Conservation (phyloP, 106 monocot species). For the Xerophyta viscosa region DNA sequence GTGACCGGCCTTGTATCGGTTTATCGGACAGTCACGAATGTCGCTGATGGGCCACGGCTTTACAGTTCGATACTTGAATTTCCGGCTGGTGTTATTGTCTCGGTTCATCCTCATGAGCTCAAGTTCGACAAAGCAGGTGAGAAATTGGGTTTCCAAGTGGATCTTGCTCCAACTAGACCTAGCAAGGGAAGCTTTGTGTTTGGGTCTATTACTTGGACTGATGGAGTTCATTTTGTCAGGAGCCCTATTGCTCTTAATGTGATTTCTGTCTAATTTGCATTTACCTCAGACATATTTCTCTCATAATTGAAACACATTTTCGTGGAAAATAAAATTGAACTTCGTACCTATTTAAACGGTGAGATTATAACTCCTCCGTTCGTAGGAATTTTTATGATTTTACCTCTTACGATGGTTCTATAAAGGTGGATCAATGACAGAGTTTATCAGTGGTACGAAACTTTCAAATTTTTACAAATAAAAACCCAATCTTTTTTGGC, state of each 20-base stretch:
- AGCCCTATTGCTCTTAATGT: conserved; percentile 1
- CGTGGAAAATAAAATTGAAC: too few relatives aligned
- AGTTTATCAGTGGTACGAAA: too few relatives aligned
- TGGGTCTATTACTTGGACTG: not conserved
- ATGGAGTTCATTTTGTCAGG: not conserved
- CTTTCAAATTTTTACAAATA: too few relatives aligned
- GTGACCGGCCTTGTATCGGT: not conserved
- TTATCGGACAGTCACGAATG: not conserved
- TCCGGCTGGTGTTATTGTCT: not conserved
- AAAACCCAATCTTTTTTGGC: too few relatives aligned
- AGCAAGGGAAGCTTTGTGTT: not conserved
- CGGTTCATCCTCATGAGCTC: not conserved
- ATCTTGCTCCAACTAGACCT: not conserved
- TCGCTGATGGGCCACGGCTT: not conserved
- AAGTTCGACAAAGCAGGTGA: not conserved
- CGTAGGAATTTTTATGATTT: too few relatives aligned
- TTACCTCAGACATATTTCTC: too few relatives aligned
- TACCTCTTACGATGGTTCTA: too few relatives aligned
- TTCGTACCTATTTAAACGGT: too few relatives aligned
- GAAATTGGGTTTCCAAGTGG: not conserved
- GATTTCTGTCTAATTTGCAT: not conserved
- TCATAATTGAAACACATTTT: too few relatives aligned
- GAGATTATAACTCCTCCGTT: too few relatives aligned
- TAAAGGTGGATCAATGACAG: too few relatives aligned
- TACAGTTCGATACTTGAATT: not conserved